Evolutionary conservation across 495 filamentous ascomycete genomes (phyloP).

Genomic region (Talaromyces wortmannii): DNA sequence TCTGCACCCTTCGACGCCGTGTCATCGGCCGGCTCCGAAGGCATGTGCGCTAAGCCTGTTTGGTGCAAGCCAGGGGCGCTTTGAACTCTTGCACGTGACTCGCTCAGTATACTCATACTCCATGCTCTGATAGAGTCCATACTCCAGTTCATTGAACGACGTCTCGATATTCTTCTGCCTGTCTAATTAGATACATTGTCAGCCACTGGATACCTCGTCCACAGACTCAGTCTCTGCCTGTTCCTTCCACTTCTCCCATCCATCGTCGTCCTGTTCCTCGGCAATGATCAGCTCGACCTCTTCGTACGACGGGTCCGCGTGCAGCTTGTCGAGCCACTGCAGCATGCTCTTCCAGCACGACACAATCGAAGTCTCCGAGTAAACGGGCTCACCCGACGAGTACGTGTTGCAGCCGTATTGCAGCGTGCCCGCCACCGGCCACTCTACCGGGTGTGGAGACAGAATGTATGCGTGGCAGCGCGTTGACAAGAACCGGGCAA

Average conservation of each 20-base stretch:
- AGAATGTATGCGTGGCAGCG: constrained; percentile 56
- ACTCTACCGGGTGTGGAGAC: constrained; percentile 38
- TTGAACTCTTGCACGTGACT: too few species aligned
- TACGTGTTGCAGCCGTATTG: constrained; percentile 41
- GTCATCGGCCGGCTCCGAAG: neutral
- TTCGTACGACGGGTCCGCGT: constrained; percentile 21
- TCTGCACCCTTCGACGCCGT: too few species aligned
- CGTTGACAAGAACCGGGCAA: constrained; percentile 32
- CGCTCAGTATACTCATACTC: neutral
- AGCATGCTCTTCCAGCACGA: constrained; percentile 29
- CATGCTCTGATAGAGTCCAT: too few species aligned
- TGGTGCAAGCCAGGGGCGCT: too few species aligned
- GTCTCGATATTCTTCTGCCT: too few species aligned
- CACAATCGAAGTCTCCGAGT: constrained; percentile 36
- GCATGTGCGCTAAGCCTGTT: too few species aligned
- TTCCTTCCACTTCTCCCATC: neutral
- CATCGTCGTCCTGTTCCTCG: constrained; percentile 2
- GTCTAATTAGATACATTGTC: neutral
- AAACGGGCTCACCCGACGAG: constrained; percentile 31
- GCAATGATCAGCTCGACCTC: constrained; percentile 10
- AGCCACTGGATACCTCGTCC: neutral
- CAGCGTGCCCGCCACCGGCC: constrained; percentile 33
- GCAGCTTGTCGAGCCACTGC: constrained; percentile 30
- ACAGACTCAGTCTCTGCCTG: neutral
- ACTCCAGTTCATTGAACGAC: too few species aligned